Percentiles rank a stretch among this genome's conserved stretches.
phyloP scores from a whole-genome alignment of 2,329 filamentous ascomycete genomes.

The Aspergillus niger region DNA sequence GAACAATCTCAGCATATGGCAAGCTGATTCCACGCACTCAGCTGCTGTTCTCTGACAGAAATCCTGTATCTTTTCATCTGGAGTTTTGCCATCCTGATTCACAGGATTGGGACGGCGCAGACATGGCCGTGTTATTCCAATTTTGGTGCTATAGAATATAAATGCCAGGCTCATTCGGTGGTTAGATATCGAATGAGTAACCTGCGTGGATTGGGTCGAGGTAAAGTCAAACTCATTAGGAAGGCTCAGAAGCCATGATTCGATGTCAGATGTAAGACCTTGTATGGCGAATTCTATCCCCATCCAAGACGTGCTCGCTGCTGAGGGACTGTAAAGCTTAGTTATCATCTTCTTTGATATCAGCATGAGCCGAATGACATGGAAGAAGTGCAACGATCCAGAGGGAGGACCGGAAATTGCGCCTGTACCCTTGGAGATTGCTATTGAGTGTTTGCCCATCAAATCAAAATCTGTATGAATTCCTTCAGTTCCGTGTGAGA shows the following conservation, averaged over 20 bases:
- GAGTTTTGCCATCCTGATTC: constrained; percentile 26
- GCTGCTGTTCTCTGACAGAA: constrained; percentile 43
- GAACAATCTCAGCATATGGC: constrained; percentile 43
- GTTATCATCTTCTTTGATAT: constrained; percentile 42
- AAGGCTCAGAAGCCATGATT: constrained; percentile 44
- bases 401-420: constrained; percentile 34
- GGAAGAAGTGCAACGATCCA: constrained; percentile 45
- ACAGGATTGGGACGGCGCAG: constrained; percentile 43
- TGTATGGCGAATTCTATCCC: constrained; percentile 42
- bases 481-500: constrained; percentile 23
- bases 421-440: constrained; percentile 14
- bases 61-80: constrained; percentile 30
- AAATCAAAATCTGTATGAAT: constrained; percentile 23
- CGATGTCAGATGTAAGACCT: constrained; percentile 40
- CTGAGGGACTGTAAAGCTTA: constrained; percentile 44
- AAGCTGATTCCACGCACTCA: constrained; percentile 47
- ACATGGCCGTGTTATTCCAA: constrained; percentile 47
- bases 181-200: constrained; percentile 26
- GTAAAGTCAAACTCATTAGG: constrained; percentile 45
- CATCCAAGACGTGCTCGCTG: constrained; percentile 38
- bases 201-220: constrained; percentile 38
- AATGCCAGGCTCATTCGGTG: constrained; percentile 45
- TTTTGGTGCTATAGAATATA: constrained; percentile 46
- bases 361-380: constrained; percentile 39
- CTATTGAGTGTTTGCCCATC: constrained; percentile 21